A percentile compares a stretch with the other conserved stretches of the same genome.
Conservation (phyloP, 306 rosid species). For the Canavalia gladiata region DNA sequence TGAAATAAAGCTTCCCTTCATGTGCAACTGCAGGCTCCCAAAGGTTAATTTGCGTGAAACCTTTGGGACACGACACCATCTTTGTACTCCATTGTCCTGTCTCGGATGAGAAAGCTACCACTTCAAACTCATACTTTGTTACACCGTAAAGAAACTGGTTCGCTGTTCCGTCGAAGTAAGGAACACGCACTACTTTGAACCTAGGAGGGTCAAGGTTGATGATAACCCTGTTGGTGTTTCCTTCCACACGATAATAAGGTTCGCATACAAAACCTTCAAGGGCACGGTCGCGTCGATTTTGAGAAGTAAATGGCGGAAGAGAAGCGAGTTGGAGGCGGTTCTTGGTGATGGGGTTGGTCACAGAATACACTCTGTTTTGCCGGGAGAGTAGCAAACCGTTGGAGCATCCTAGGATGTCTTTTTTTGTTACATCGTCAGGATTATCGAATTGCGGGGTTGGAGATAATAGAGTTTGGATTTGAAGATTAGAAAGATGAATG, state of each 20-base stretch:
- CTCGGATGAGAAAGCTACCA: constrained; percentile 16
- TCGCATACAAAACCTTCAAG: constrained; percentile 39
- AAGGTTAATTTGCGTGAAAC: not conserved
- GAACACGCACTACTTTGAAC: constrained; percentile 30
- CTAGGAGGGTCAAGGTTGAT: not conserved
- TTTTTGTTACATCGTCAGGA: not conserved
- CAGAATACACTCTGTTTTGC: constrained; percentile 24
- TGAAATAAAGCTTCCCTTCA: constrained; percentile 18
- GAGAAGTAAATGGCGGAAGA: constrained; percentile 1
- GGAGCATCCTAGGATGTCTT: constrained; percentile 19
- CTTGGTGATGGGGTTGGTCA: constrained; percentile 37
- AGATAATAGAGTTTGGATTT: not conserved
- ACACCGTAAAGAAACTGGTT: constrained; percentile 16
- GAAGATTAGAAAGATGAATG: not conserved
- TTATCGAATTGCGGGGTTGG: not conserved
- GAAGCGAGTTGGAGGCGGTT: constrained; percentile 27
- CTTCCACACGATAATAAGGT: not conserved
- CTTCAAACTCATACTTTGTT: constrained; percentile 15
- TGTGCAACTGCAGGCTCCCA: not conserved
- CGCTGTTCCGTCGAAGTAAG: not conserved
- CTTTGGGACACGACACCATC: constrained; percentile 9
- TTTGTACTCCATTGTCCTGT: constrained; percentile 35
- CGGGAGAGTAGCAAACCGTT: constrained; percentile 42
- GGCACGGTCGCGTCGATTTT: not conserved
- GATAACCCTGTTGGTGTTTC: not conserved